Conservation (phyloP, 495 filamentous ascomycete species). For the Trichoderma parareesei region DNA sequence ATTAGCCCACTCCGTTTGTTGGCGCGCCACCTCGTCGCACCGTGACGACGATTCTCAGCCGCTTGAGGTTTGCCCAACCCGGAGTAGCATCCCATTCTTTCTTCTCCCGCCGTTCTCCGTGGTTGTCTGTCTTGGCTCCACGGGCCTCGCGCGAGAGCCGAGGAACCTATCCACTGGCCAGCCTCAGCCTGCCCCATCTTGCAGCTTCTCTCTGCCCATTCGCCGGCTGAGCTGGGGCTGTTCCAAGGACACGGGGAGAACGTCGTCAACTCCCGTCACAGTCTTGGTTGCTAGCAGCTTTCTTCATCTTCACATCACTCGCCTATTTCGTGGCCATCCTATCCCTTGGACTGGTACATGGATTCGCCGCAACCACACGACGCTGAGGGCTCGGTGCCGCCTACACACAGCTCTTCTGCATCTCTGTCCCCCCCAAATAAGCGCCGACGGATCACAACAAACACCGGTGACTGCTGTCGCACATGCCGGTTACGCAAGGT, state of each 20-base stretch:
- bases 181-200: conserved; percentile 9
- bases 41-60: conserved; percentile 4
- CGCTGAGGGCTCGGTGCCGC: conserved; percentile 5
- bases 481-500: conserved; percentile 15
- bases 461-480: conserved; percentile 13
- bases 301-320: background rate
- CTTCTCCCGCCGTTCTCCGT: conserved; percentile 10
- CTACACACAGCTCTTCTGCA: conserved; percentile 1
- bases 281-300: background rate
- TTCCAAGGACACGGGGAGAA: background rate
- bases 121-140: conserved; percentile 7
- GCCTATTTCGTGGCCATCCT: background rate
- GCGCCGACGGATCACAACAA: conserved; percentile 11
- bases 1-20: background rate
- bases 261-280: background rate
- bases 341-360: background rate
- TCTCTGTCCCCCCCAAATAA: conserved; percentile 6
- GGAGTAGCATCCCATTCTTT: conserved; percentile 7
- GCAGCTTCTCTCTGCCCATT: conserved; percentile 2
- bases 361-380: conserved; percentile 1
- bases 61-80: background rate
- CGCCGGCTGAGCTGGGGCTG: background rate
- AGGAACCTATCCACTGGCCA: conserved; percentile 6
- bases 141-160: conserved; percentile 10
- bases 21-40: conserved; percentile 6